phyloP scores from a whole-genome alignment of 176 grass and related monocot species.

The Stipa capillata region DNA sequence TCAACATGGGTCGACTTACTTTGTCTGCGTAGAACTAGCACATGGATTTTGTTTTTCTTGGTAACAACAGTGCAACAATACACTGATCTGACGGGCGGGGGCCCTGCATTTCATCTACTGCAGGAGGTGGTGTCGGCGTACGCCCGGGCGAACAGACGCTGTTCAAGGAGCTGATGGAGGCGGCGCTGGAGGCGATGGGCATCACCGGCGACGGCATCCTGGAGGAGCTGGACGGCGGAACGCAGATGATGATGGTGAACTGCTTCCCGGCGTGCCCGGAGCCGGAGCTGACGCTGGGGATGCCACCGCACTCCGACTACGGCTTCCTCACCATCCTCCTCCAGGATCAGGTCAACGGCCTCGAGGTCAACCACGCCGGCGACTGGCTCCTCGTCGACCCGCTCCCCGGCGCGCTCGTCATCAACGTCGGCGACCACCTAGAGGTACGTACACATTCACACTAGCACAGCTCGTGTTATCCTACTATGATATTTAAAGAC shows the following conservation, averaged over 20 bases:
- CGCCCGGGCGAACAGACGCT: slow-evolving; percentile 28
- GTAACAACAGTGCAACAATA: too few species aligned
- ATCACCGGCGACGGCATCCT: neutral
- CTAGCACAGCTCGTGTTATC: too few species aligned
- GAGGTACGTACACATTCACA: slow-evolving; percentile 40
- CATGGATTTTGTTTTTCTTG: too few species aligned
- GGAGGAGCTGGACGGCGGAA: slow-evolving; percentile 25
- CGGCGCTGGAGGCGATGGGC: slow-evolving; percentile 44
- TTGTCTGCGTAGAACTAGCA: too few species aligned
- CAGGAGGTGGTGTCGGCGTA: slow-evolving; percentile 34
- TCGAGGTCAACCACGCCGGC: slow-evolving; percentile 41
- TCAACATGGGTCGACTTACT: too few species aligned
- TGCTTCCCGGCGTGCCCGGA: slow-evolving; percentile 77
- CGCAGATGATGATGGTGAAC: slow-evolving; percentile 69
- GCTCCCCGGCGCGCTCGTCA: slow-evolving; percentile 26
- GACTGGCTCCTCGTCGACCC: slow-evolving; percentile 69
- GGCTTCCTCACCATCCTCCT: slow-evolving; percentile 78
- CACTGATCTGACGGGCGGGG: neutral
- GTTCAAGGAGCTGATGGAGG: slow-evolving; percentile 50
- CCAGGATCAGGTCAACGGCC: slow-evolving; percentile 63
- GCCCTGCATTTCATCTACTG: neutral
- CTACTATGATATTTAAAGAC: too few species aligned
- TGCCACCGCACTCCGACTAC: slow-evolving; percentile 92
- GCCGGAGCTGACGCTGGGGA: slow-evolving; percentile 69
- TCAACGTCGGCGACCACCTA: slow-evolving; percentile 88